Evolutionary conservation across 306 rosid genomes (phyloP).

Genomic region (Potentilla sterilis): DNA sequence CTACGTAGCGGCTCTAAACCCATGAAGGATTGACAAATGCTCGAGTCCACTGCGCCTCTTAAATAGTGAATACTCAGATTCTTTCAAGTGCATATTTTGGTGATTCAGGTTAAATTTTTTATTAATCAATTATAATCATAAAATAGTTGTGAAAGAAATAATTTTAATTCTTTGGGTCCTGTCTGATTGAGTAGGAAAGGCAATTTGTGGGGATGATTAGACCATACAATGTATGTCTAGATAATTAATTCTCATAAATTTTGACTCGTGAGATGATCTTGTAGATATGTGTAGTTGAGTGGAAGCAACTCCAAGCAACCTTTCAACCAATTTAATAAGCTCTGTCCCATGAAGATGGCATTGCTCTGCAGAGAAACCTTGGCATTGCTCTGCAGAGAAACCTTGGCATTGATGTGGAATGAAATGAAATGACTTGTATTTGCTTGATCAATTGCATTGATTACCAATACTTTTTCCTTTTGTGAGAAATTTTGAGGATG

Average conservation of each 20-base stretch:
- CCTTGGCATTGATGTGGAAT: not conserved
- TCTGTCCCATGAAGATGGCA: not conserved
- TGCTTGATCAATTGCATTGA: not conserved
- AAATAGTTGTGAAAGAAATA: no score
- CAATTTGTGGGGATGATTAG: not conserved
- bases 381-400: not conserved
- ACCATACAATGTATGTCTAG: not conserved
- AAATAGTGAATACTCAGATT: no score
- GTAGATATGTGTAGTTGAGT: not conserved
- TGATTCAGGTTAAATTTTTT: no score
- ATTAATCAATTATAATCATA: no score
- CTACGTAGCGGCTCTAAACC: no score
- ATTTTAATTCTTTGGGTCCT: not conserved
- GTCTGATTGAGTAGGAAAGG: not conserved
- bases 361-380: not conserved
- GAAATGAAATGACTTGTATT: not conserved
- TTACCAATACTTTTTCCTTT: not conserved
- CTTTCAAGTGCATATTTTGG: no score
- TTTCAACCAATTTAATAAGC: not conserved
- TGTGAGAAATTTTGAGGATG: not conserved
- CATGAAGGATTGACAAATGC: no score
- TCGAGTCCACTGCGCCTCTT: no score
- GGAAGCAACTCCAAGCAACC: not conserved
- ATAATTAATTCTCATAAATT: not conserved
- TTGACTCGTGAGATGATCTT: not conserved